Base-by-base conservation (phyloP, 2,329 filamentous ascomycete genomes). In the Botrytis squamosa region DNA sequence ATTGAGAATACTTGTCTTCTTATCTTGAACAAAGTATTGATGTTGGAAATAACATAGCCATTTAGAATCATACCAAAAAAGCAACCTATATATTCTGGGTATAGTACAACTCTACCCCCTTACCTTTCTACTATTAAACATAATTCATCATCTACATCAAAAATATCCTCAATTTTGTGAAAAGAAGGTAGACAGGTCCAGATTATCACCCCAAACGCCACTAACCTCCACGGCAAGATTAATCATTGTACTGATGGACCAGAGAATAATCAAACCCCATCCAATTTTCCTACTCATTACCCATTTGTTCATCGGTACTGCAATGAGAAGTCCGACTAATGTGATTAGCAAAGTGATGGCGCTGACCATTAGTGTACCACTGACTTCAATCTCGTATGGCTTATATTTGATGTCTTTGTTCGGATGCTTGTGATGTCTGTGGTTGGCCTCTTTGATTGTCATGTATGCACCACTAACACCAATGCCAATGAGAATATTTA, bases 401-500 rank as follows among this genome's bases (percentile, higher is more conserved):
- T 90, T 89, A 81, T 94, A 95, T 72, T 86, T 84, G 73, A 92
- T 82, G 7, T 89, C 87, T 74, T 85, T 84, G 29, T 89, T 85
- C 0, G 93, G 93, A 79, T 95, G 90, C 77, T 91, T 91, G 42
- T 85, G 83, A 75, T 93, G 89, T 70, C 86, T 86, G 75, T 89
- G 86, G 77, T 92, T 88, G 29, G 92, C 92, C 46, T 89, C 87
- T 72, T 88, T 87, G 25, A 97, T 86, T 73, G 93, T 95, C 88
- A 98, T 96, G 81, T 95, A 97, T 57, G 93, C 88, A 25, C 96
- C 96, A 40, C 92, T 93, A 6, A 98, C 86, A n/a, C 96, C 96
- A 70, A 99, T 95, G 0, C 96, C 96, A 6, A 99, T 88, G 0
- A 99, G 85, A 76, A 99, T 99, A 79, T 99, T 99, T 59, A 99